phyloP scores from a whole-genome alignment of 495 filamentous ascomycete species.

The Hypomontagnella submonticulosa region DNA sequence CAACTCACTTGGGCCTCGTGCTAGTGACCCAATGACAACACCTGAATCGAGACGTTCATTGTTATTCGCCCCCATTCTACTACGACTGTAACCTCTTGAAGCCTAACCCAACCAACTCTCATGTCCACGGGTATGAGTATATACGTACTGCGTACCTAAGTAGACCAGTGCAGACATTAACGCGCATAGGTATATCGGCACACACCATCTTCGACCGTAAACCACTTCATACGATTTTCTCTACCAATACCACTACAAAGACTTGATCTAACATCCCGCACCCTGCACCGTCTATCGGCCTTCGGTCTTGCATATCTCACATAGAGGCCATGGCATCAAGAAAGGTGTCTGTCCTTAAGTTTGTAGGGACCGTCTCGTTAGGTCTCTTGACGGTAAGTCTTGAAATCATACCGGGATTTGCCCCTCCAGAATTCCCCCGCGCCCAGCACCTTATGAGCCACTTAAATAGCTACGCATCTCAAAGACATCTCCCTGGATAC shows the following conservation, averaged over 20 bases:
- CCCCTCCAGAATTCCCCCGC: conserved; percentile 37
- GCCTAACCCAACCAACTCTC: conserved; percentile 19
- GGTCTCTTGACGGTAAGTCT: conserved; percentile 83
- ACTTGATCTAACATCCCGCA: conserved; percentile 15
- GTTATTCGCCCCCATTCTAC: conserved; percentile 7
- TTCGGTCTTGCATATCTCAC: conserved; percentile 11
- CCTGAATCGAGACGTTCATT: conserved; percentile 21
- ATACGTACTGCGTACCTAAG: conserved; percentile 2
- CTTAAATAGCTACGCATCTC: conserved; percentile 2
- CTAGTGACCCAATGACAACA: conserved; percentile 4
- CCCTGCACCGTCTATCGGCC: conserved; percentile 15
- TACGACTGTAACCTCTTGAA: conserved; percentile 11
- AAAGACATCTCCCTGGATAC: not conserved
- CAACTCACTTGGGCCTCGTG: conserved; percentile 1
- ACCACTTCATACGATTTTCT: not conserved
- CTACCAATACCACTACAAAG: conserved; percentile 2
- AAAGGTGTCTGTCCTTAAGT: conserved; percentile 81
- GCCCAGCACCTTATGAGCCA: conserved; percentile 20
- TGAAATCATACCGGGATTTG: conserved; percentile 30
- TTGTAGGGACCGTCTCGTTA: conserved; percentile 87
- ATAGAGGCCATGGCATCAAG: conserved; percentile 70
- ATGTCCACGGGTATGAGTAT: conserved; percentile 25
- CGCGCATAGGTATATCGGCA: conserved; percentile 2
- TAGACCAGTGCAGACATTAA: conserved; percentile 1
- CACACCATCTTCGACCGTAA: conserved; percentile 2